Conservation (phyloP, 345 rosid genomes). For the Abelmoschus esculentus region DNA sequence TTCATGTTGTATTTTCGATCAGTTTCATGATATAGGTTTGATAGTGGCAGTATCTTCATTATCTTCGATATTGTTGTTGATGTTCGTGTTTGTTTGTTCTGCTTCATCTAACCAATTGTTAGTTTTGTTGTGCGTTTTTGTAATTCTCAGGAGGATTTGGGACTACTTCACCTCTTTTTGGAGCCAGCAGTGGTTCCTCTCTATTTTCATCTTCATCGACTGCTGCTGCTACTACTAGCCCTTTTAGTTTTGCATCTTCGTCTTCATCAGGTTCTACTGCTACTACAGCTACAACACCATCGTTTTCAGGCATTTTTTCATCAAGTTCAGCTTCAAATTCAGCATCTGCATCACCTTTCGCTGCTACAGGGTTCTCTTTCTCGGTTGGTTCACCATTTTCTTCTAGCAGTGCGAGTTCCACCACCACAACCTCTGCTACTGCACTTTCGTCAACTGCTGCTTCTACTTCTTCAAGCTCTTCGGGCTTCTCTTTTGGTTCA, state of each 20-base stretch:
- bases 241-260: too few species aligned
- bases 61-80: too few species aligned
- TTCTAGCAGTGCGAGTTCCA: slow-evolving; percentile 21
- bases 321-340: slow-evolving; percentile 7
- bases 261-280: background rate
- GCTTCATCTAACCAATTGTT: background rate
- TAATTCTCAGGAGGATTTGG: slow-evolving; percentile 19
- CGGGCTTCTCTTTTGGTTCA: slow-evolving; percentile 40
- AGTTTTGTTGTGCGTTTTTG: background rate
- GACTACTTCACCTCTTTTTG: slow-evolving; percentile 22
- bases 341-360: slow-evolving; percentile 26
- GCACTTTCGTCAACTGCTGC: background rate
- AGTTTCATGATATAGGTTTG: too few species aligned
- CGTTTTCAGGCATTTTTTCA: slow-evolving; percentile 17
- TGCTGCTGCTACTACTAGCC: too few species aligned
- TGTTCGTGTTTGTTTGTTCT: background rate
- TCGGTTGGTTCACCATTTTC: slow-evolving; percentile 9
- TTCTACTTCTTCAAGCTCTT: slow-evolving; percentile 24
- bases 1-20: too few species aligned
- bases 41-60: too few species aligned
- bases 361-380: slow-evolving; percentile 37
- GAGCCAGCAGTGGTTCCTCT: slow-evolving; percentile 9
- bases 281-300: slow-evolving; percentile 19
- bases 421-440: slow-evolving; percentile 13
- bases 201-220: slow-evolving; percentile 6